Evolutionary conservation across 306 rosid species (phyloP), one percentile per base, ranked within the genome.

Genomic region (Ammopiptanthus mongolicus): DNA sequence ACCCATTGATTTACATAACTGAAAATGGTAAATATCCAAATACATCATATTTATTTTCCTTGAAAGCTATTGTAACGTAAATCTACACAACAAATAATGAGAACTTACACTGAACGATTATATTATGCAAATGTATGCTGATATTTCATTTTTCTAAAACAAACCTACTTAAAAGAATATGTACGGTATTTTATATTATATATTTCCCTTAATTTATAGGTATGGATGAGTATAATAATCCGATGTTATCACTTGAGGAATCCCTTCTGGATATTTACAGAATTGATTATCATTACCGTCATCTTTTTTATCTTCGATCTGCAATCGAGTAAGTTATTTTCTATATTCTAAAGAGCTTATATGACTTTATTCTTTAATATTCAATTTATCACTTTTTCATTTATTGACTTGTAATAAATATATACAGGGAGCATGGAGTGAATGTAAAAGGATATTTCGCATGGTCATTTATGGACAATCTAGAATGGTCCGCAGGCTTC

Each of bases 1-100:
- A 87, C 31, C 91, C 89, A 1, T 17, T 80, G 8, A 85, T 85
- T 52, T 91, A 85, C 55, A 88, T 91, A 2, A 91, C 88, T 10
- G 94, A 89, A 74, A 89, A 86, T 73, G 91, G 93, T 89, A 78
- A 76, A 14, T 41, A 63, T 1, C 23, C 23, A 0, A 21, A 7
- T 8, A 36, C 12, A 21, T 21, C 5, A 33, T 23, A 11, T 53
- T 25, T 25, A 25, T 25, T 44, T 33, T 61, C 14, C 19, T 69
- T 12, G 13, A 42, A 37, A 7, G 42, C 10, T 7, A 18, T 37
- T 37, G 8, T 37, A 37, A 25, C 1, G 1, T 25, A n/a, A n/a
- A n/a, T n/a, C n/a, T n/a, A n/a, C n/a, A n/a, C n/a, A n/a, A n/a
- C n/a, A n/a, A n/a, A n/a, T n/a, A n/a, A n/a, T n/a, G n/a, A n/a